Percentiles rank a stretch among this genome's conserved stretches.
Conservation (phyloP, 495 filamentous ascomycete genomes). For the Neurospora sp. region DNA sequence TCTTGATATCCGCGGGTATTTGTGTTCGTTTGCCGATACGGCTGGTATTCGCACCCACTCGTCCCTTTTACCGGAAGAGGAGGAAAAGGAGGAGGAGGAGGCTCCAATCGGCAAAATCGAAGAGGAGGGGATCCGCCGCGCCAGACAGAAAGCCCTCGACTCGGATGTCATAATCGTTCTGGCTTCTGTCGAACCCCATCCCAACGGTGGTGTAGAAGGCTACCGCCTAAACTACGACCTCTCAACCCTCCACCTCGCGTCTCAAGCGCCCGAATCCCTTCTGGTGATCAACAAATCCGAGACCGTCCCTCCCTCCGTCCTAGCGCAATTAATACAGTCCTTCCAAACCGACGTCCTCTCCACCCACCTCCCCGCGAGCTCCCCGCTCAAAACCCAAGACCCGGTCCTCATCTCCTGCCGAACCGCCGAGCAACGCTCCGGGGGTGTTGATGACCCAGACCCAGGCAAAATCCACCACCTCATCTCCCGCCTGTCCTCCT, state of each 20-base stretch:
- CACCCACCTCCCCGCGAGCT: neutral
- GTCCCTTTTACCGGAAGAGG: slow-evolving; percentile 8
- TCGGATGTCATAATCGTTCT: slow-evolving; percentile 84
- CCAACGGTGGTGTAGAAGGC: slow-evolving; percentile 14
- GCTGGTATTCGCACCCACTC: slow-evolving; percentile 58
- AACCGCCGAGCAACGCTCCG: slow-evolving; percentile 15
- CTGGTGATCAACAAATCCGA: slow-evolving; percentile 82
- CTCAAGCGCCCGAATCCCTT: slow-evolving; percentile 49
- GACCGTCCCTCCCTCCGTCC: slow-evolving; percentile 27
- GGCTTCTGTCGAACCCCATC: slow-evolving; percentile 49
- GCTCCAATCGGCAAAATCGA: slow-evolving; percentile 62
- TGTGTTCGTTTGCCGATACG: slow-evolving; percentile 84
- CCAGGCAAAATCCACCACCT: slow-evolving; percentile 61
- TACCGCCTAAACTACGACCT: slow-evolving; percentile 35
- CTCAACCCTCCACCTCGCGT: slow-evolving; percentile 36
- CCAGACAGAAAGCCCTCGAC: slow-evolving; percentile 66
- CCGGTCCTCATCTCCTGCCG: slow-evolving; percentile 59
- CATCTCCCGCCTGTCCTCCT: slow-evolving; percentile 50
- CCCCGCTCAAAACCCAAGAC: neutral
- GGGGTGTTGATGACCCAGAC: slow-evolving; percentile 25
- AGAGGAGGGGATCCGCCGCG: slow-evolving; percentile 80
- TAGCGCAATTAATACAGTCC: slow-evolving; percentile 15
- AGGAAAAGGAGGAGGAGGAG: slow-evolving; percentile 5
- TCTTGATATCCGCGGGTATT: slow-evolving; percentile 80
- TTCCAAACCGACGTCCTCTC: slow-evolving; percentile 25